Evolutionary conservation across 2,329 filamentous ascomycete genomes (phyloP).

Genomic region (Fusarium miscanthi): DNA sequence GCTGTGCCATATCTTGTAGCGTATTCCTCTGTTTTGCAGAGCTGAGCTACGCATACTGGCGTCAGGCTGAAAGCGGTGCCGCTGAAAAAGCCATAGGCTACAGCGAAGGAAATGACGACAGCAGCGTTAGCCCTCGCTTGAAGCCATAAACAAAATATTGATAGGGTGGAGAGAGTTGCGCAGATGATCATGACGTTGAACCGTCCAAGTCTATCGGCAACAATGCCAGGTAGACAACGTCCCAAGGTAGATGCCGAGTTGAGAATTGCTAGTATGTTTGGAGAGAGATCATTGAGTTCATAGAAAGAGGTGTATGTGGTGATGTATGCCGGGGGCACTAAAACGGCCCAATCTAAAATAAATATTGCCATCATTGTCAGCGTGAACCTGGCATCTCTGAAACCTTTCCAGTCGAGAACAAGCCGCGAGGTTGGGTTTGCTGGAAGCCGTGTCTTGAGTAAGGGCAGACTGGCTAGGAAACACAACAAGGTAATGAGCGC

Average conservation of each 20-base stretch:
- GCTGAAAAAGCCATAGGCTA: not conserved
- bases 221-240: not conserved
- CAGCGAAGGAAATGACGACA: not conserved
- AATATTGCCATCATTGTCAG: not conserved
- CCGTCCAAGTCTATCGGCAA: not conserved
- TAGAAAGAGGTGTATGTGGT: not conserved
- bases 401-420: not conserved
- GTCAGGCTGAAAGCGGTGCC: not conserved
- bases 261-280: not conserved
- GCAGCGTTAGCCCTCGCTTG: accelerated
- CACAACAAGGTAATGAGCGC: accelerated
- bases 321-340: not conserved
- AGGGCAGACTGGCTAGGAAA: not conserved
- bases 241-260: not conserved
- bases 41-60: not conserved
- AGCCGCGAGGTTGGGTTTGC: not conserved
- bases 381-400: not conserved
- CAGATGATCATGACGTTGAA: not conserved
- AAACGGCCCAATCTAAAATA: not conserved
- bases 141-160: not conserved
- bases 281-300: accelerated
- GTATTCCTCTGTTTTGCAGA: not conserved
- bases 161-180: accelerated
- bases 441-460: not conserved
- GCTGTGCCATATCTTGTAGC: not conserved